Evolutionary conservation across 371 early-diverging fungal species (phyloP).

Genomic region (Amoeboaphelidium protococcarum): DNA sequence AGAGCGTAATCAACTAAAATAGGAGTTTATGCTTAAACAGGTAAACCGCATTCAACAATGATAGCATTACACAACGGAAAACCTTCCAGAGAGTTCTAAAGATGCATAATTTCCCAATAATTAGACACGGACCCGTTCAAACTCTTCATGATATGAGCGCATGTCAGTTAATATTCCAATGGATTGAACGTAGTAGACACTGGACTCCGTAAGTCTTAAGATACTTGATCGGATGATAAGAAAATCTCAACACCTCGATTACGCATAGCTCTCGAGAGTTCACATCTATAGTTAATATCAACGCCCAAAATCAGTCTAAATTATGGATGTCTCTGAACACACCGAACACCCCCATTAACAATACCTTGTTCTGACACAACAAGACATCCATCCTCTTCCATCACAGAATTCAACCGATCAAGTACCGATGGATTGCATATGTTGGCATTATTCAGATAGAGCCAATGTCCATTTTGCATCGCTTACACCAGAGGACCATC

Average conservation of each 20-base stretch:
- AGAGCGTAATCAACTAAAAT: no score
- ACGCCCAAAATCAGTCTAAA: constrained; percentile 97
- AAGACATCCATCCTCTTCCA: constrained; percentile 68
- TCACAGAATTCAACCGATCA: constrained; percentile 74
- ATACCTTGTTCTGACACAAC: constrained; percentile 74
- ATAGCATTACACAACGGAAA: no score
- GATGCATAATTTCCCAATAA: no score
- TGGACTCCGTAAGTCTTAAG: constrained; percentile 3
- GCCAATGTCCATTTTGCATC: constrained; percentile 83
- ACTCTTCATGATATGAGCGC: no score
- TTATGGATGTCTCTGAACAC: constrained; percentile 67
- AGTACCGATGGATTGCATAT: constrained; percentile 80
- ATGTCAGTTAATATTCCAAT: no score
- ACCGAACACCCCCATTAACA: constrained; percentile 38
- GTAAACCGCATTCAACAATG: no score
- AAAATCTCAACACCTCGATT: constrained; percentile 79
- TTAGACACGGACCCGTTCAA: no score
- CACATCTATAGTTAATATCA: constrained; percentile 76
- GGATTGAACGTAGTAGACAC: constrained; percentile 22
- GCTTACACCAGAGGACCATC: constrained; percentile 88
- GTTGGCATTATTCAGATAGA: constrained; percentile 96
- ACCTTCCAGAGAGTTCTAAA: no score
- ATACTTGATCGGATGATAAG: constrained; percentile 15
- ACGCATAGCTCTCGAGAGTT: constrained; percentile 86
- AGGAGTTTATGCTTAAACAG: no score